Base-by-base conservation (phyloP, 2,329 filamentous ascomycete genomes). In the Sporothrix brasiliensis region DNA sequence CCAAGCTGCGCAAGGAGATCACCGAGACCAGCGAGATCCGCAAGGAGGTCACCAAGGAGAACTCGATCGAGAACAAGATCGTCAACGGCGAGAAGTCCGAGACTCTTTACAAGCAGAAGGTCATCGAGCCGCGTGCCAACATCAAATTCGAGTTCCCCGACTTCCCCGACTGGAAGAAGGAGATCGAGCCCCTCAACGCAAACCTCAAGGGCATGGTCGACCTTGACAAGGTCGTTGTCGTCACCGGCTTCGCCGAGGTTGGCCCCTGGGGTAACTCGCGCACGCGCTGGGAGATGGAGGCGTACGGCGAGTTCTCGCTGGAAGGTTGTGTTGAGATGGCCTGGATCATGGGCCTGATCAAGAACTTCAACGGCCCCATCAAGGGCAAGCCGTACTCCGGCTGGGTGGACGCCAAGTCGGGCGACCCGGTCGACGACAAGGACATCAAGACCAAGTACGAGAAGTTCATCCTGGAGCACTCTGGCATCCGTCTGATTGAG, bases 281-380 rank as follows among this genome's bases (percentile, higher is more conserved):
- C 77, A 99, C 95, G 60, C 90, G 95, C 73, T 99, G 95, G 95
- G 95, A 99, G 84, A 99, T 99, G 94, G 95, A 99, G 81, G 94
- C 95, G 1, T 90, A 94, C 75, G 95, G 95, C 78, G 88, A 97
- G 78, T 99, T 99, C 84, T 98, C 95, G 10, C 88, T 99, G 16
- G 96, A 99, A 81, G 95, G 95, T 41, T 98, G 95, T 77, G 91
- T 99, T 72, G 95, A 99, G 82, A 99, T 99, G 95, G 94, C 95
- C 44, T 99, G 95, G 95, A 93, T 99, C 81, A 99, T 98, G 94
- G 95, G 95, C 78, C 89, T 98, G 72, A 98, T 99, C 84, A 97
- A 94, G 86, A 97, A 99, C 81, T 92, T 97, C 85, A 98, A 98
- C 76, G 95, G 95, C 21, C 90, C 91, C 44, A 88, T 99, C 79